A percentile compares a stretch with the other conserved stretches of the same genome.
These are phyloP conservation scores for Fusarium longipes DNA, from an alignment of 2,329 filamentous ascomycete species.

Conservation along the genomic window DNA sequence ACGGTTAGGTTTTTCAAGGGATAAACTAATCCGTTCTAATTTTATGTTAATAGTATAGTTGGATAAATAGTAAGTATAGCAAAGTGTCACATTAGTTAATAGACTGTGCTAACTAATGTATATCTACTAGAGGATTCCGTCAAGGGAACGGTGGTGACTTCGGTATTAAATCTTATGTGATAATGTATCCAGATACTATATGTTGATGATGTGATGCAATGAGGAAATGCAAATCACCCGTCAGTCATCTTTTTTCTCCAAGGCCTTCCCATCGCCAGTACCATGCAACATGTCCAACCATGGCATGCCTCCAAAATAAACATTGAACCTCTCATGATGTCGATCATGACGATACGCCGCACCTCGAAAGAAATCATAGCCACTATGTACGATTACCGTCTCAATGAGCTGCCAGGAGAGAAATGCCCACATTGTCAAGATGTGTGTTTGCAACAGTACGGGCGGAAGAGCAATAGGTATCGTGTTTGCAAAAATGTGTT, in stretches of 20 bases:
- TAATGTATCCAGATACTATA: too few species aligned
- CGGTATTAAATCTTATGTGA: too few species aligned
- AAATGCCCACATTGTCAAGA: constrained; percentile 65
- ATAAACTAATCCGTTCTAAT: too few species aligned
- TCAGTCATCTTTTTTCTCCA: neutral
- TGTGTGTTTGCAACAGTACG: constrained; percentile 58
- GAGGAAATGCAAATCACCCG: neutral
- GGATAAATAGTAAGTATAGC: too few species aligned
- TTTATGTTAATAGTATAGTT: too few species aligned
- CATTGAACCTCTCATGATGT: constrained; percentile 67
- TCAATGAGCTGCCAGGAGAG: constrained; percentile 61
- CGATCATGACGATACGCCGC: constrained; percentile 64
- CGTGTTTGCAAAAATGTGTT: constrained; percentile 65
- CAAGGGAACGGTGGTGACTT: too few species aligned
- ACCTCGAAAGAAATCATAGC: constrained; percentile 64
- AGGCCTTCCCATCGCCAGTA: constrained; percentile 50
- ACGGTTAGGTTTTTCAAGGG: too few species aligned
- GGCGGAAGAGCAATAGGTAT: constrained; percentile 64
- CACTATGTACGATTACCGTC: constrained; percentile 66
- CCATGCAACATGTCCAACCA: constrained; percentile 67
- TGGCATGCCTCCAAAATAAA: constrained; percentile 65
- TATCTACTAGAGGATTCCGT: too few species aligned
- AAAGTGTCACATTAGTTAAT: too few species aligned
- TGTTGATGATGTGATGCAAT: neutral
- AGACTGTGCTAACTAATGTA: too few species aligned